Evolutionary conservation across 2,329 filamentous ascomycete species (phyloP).

Genomic region (Paecilomyces niveus): DNA sequence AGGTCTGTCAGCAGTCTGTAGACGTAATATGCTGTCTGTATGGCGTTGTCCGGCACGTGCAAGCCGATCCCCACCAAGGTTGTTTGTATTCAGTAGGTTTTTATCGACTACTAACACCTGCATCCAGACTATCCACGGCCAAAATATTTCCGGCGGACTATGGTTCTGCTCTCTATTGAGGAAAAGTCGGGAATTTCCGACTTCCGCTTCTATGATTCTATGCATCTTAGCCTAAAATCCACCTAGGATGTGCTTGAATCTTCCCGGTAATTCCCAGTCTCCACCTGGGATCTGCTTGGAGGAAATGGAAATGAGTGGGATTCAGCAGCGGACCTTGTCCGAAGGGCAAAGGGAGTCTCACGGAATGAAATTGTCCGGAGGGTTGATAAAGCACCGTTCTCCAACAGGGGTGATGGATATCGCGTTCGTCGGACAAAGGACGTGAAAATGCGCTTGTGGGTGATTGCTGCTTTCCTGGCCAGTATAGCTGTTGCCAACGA

Average conservation of each 20-base stretch:
- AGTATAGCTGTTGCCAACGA: neutral
- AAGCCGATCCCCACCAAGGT: neutral
- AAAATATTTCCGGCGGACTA: neutral
- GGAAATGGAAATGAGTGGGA: neutral
- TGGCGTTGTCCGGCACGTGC: neutral
- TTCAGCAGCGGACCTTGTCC: neutral
- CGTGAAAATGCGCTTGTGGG: neutral
- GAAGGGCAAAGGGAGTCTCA: neutral
- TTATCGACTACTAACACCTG: neutral
- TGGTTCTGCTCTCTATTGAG: neutral
- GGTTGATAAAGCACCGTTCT: neutral
- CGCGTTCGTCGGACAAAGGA: neutral
- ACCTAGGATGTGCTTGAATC: neutral
- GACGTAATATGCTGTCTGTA: neutral
- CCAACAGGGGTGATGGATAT: neutral
- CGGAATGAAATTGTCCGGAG: neutral
- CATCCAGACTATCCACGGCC: neutral
- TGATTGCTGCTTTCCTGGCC: neutral
- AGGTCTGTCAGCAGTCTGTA: neutral
- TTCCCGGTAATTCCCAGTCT: neutral
- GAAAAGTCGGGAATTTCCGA: neutral
- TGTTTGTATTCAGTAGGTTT: neutral
- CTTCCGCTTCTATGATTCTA: neutral
- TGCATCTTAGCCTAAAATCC: neutral
- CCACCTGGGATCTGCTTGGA: neutral